A percentile compares a stretch with the other conserved stretches of the same genome.
Evolutionary conservation across 352 stramenopile species (phyloP).

Genomic region (Elongisporangium prolatum): DNA sequence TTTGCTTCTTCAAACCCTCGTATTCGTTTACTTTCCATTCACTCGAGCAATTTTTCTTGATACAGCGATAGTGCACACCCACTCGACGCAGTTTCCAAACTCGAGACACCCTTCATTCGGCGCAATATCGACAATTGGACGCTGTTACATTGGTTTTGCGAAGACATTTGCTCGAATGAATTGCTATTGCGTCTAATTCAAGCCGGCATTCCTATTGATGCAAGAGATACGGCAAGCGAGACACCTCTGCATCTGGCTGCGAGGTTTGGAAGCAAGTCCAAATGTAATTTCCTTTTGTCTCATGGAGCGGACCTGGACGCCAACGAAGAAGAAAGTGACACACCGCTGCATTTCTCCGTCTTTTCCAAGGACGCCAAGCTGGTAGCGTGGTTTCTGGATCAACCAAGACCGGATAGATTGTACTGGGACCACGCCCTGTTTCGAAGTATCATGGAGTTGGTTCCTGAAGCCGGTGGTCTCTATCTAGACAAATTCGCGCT

Average conservation of each 20-base stretch:
- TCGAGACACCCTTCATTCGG: neutral
- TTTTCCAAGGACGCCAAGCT: neutral
- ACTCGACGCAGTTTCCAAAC: neutral
- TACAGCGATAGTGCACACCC: neutral
- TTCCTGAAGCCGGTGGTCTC: neutral
- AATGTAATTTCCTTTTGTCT: neutral
- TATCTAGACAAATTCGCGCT: neutral
- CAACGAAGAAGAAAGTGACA: neutral
- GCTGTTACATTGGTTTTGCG: neutral
- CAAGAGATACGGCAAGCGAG: neutral
- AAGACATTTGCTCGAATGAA: neutral
- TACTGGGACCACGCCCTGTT: neutral
- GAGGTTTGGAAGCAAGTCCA: neutral
- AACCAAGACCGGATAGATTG: neutral
- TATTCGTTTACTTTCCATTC: neutral
- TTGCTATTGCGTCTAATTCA: neutral
- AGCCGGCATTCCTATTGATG: neutral
- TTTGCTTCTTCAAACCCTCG: neutral
- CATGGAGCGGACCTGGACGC: neutral
- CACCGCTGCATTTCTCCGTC: neutral
- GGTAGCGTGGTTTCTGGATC: neutral
- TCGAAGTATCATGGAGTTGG: neutral
- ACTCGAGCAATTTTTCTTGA: neutral
- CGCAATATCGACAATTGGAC: neutral
- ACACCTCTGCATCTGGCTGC: neutral